These are phyloP conservation scores for Colletotrichum liriopes DNA, from an alignment of 2,329 filamentous ascomycete species.

Conservation along the genomic window DNA sequence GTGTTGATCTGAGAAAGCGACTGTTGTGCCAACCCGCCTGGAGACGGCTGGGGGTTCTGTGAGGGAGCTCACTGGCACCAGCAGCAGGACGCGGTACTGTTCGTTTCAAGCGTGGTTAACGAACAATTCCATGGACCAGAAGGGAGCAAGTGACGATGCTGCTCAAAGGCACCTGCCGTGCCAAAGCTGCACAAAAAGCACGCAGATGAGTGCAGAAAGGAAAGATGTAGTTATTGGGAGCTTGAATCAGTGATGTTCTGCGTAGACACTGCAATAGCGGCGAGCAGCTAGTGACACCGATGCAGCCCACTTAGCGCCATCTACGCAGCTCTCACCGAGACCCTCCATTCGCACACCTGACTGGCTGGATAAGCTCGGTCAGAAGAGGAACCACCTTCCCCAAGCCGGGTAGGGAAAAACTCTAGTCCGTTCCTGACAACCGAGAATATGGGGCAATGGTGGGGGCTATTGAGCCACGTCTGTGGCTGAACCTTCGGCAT, in stretches of 20 bases:
- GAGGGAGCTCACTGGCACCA: slow-evolving; percentile 27
- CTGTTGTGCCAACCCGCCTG: slow-evolving; percentile 4
- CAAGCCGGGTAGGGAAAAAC: background rate
- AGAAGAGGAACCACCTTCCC: background rate
- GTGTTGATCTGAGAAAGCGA: background rate
- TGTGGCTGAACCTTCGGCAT: slow-evolving; percentile 31
- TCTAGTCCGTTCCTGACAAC: background rate
- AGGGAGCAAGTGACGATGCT: slow-evolving; percentile 9
- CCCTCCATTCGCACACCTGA: background rate
- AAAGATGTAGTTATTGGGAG: slow-evolving; percentile 1
- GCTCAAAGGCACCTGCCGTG: background rate
- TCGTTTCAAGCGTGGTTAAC: slow-evolving; percentile 22
- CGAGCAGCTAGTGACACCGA: slow-evolving; percentile 7
- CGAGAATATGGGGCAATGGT: background rate
- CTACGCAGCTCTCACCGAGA: slow-evolving; percentile 9
- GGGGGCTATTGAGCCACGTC: background rate
- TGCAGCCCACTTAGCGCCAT: slow-evolving; percentile 24
- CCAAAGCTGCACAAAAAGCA: slow-evolving; percentile 1
- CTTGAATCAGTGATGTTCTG: slow-evolving; percentile 9
- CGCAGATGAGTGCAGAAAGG: background rate
- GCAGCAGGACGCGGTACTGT: slow-evolving; percentile 9
- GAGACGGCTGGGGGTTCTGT: slow-evolving; percentile 10
- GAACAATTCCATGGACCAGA: slow-evolving; percentile 23
- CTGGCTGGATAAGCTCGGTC: background rate
- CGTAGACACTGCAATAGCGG: background rate